phyloP scores from a whole-genome alignment of 108 stramenopile species.

The Cyclotella kingstonii region DNA sequence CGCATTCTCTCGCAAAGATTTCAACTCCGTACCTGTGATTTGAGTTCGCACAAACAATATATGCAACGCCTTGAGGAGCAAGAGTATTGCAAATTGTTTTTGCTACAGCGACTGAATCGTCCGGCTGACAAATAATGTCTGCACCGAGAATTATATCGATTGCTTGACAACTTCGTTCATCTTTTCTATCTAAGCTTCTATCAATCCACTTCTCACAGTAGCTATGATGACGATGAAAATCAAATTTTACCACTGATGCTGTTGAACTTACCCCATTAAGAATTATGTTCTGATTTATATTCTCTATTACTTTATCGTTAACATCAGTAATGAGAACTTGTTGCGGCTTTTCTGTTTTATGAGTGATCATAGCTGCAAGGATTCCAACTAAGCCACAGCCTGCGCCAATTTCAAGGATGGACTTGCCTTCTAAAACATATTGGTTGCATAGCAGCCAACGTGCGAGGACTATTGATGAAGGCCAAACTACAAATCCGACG shows the following conservation, averaged over 20 bases:
- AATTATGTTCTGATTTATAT: conserved; percentile 58
- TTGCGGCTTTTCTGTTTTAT: background rate
- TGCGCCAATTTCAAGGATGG: conserved; percentile 66
- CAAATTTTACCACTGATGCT: conserved; percentile 48
- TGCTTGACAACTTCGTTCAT: conserved; percentile 16
- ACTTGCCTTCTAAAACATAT: conserved; percentile 14
- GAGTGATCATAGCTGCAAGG: conserved; percentile 43
- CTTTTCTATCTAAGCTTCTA: conserved; percentile 12
- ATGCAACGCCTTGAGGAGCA: conserved; percentile 49
- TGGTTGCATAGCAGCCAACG: conserved; percentile 66
- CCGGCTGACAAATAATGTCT: conserved; percentile 80
- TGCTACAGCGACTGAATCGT: conserved; percentile 72
- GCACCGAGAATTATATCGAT: conserved; percentile 79
- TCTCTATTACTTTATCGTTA: conserved; percentile 67
- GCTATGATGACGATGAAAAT: conserved; percentile 67
- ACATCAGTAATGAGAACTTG: conserved; percentile 70
- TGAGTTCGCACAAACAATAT: conserved; percentile 70
- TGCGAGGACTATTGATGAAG: conserved; percentile 73
- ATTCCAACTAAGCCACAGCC: conserved; percentile 80
- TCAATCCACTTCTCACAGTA: conserved; percentile 50
- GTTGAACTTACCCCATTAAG: conserved; percentile 41
- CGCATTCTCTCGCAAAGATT: conserved; percentile 62
- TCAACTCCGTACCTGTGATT: conserved; percentile 84
- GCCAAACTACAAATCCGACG: conserved; percentile 90
- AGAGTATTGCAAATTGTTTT: conserved; percentile 66